These are phyloP conservation scores for Ganoderma multipileum DNA, from an alignment of 1,284 basidiomycete genomes.

Conservation along the genomic window DNA sequence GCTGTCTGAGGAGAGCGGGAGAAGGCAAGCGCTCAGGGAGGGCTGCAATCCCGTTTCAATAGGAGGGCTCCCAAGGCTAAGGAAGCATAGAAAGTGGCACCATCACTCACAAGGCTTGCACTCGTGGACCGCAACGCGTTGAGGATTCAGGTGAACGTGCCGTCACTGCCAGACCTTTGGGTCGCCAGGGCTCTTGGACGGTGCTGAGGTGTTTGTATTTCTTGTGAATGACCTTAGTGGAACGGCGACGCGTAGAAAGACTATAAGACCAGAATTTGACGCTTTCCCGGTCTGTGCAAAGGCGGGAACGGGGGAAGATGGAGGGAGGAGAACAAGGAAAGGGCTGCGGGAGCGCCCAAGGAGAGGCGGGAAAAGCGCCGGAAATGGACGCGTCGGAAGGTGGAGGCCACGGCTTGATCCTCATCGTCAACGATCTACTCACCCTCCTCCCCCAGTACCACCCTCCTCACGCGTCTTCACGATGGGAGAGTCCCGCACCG, in stretches of 20 bases:
- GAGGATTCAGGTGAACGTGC: not conserved
- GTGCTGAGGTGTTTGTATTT: not conserved
- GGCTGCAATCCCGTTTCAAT: not conserved
- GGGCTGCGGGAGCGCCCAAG: conserved; percentile 4
- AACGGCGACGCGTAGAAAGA: not conserved
- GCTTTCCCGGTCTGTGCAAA: not conserved
- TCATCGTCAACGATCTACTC: conserved; percentile 36
- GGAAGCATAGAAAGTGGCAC: not conserved
- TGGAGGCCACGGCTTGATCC: conserved; percentile 28
- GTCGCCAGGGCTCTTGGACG: not conserved
- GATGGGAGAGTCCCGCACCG: conserved; percentile 77
- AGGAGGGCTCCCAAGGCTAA: not conserved
- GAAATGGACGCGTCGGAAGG: conserved; percentile 24
- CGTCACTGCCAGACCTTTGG: not conserved
- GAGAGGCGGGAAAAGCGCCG: conserved; percentile 13
- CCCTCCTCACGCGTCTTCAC: conserved; percentile 27
- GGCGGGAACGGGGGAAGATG: not conserved
- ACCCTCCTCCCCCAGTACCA: conserved; percentile 8
- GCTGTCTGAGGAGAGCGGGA: not conserved
- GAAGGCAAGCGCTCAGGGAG: not conserved
- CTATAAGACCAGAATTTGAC: not conserved
- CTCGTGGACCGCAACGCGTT: not conserved
- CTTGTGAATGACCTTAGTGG: not conserved
- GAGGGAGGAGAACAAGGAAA: not conserved
- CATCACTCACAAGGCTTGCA: not conserved